Conservation (phyloP, 2,329 filamentous ascomycete species). For the Claviceps pazoutovae region DNA sequence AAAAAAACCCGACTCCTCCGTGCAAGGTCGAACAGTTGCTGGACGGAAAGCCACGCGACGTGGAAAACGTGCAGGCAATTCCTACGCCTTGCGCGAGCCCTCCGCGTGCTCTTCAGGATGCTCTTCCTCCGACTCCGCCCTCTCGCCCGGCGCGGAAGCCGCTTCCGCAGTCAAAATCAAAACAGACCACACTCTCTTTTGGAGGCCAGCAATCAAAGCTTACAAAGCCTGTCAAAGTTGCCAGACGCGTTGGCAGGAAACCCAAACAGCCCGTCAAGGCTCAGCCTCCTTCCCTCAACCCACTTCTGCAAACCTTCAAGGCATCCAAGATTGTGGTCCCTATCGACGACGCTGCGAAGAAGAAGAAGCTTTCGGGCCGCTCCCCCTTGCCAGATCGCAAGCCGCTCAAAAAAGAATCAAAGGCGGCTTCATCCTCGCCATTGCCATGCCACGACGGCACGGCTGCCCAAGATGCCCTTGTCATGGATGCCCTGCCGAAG, state of each 20-base stretch:
- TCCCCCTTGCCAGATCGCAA: constrained; percentile 4
- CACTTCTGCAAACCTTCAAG: constrained; percentile 29
- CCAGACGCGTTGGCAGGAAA: constrained; percentile 20
- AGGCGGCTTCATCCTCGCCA: background rate
- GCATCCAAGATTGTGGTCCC: constrained; percentile 24
- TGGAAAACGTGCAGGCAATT: constrained; percentile 34
- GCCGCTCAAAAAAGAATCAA: background rate
- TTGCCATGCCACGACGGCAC: background rate
- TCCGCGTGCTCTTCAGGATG: constrained; percentile 21
- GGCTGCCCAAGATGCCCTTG: constrained; percentile 4
- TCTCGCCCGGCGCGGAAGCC: constrained; percentile 32
- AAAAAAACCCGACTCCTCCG: constrained; percentile 16
- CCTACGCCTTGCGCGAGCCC: constrained; percentile 46
- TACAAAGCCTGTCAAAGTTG: constrained; percentile 10
- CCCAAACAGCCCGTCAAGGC: constrained; percentile 21
- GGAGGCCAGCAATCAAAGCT: constrained; percentile 10
- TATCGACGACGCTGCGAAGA: constrained; percentile 5
- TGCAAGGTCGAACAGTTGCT: constrained; percentile 10
- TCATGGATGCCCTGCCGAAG: constrained; percentile 3
- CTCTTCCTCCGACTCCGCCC: constrained; percentile 17
- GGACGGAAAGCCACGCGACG: constrained; percentile 24
- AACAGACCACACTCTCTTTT: constrained; percentile 39
- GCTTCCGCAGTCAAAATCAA: constrained; percentile 29
- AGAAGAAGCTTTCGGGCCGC: constrained; percentile 10
- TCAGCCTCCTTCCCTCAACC: constrained; percentile 25